Base-by-base conservation (phyloP, 495 filamentous ascomycete species). In the Aspergillus saccharolyticus region DNA sequence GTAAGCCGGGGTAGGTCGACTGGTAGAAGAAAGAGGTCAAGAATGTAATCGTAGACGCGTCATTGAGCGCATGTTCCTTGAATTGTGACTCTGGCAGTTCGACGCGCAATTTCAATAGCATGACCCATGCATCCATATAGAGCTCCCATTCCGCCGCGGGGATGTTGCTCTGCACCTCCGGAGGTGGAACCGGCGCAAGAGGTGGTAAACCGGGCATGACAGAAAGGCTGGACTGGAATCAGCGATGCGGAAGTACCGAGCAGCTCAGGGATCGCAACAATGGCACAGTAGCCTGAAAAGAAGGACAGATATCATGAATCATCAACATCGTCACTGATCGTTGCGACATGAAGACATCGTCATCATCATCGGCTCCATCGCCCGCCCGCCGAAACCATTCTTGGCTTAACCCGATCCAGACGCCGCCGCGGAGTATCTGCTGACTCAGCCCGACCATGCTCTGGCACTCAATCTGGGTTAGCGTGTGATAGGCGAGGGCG, bases 71-170 rank as follows among this genome's bases (percentile, higher is more conserved):
- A 21, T 71, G 61, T 21, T 65, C 59, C 51, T 60, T 42, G 57
- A 90, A 88, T 2, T 79, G 71, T 42, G 80, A 59, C 17, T 77
- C 72, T 3, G 84, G 66, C 2, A 86, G 61, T 28, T 79, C 81
- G 9, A 96, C 68, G 59, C 90, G 81, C 45, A 82, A 76, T 24
- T 83, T 78, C 21, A 84, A 66, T 3, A 95, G 74, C 9, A 81
- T 65, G 18, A 86, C 70, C 91, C 90, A 96, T 44, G 89, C 86
- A 66, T 90, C 84, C 17, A 94, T 69, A 67, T 87, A 92, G 33
- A 80, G 76, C 54, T 86, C 81, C 91, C 90, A 95, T 70, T 95
- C 89, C 28, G 80, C 72, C 1, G 84, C 79, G 9, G 78, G 73
- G 30, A 95, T 78, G 55, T 79, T 79, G 28, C 81, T 80, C 60